Conservation (phyloP, 768 basidiomycete species). For the Saitozyma sp. region DNA sequence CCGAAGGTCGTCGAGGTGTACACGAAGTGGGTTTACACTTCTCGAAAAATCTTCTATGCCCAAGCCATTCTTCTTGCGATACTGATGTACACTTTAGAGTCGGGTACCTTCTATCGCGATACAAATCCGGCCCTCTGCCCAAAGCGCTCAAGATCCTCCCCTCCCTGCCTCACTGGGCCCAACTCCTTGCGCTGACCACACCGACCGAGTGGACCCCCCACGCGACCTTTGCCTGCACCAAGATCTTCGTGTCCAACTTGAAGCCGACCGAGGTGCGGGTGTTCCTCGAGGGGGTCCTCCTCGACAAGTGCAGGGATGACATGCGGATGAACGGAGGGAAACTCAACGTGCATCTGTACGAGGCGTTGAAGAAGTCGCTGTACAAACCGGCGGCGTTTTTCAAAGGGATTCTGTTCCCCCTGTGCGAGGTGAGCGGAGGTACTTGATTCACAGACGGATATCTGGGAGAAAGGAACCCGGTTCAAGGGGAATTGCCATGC, state of each 20-base stretch:
- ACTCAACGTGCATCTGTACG: constrained; percentile 89
- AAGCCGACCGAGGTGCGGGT: constrained; percentile 91
- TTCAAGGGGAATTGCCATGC: background rate
- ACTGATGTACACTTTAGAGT: constrained; percentile 60
- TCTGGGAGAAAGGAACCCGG: background rate
- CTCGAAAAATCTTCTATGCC: background rate
- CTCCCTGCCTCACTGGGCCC: constrained; percentile 91
- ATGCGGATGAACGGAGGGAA: constrained; percentile 77
- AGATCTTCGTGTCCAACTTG: constrained; percentile 94
- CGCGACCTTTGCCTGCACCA: constrained; percentile 88
- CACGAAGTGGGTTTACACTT: constrained; percentile 65
- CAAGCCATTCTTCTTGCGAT: background rate
- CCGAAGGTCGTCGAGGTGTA: constrained; percentile 91
- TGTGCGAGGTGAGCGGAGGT: constrained; percentile 71
- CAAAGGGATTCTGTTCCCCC: constrained; percentile 94
- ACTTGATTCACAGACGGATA: background rate
- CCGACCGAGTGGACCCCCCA: constrained; percentile 96
- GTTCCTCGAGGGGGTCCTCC: constrained; percentile 84
- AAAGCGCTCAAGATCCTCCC: constrained; percentile 99
- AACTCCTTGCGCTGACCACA: constrained; percentile 84
- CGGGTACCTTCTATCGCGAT: constrained; percentile 77
- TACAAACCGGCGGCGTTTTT: constrained; percentile 99
- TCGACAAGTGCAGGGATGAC: constrained; percentile 85
- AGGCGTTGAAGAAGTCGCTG: constrained; percentile 83
- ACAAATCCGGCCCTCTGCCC: constrained; percentile 90